These are phyloP conservation scores for Pseudomassariella vexata DNA, from an alignment of 2,329 filamentous ascomycete species.

Conservation along the genomic window DNA sequence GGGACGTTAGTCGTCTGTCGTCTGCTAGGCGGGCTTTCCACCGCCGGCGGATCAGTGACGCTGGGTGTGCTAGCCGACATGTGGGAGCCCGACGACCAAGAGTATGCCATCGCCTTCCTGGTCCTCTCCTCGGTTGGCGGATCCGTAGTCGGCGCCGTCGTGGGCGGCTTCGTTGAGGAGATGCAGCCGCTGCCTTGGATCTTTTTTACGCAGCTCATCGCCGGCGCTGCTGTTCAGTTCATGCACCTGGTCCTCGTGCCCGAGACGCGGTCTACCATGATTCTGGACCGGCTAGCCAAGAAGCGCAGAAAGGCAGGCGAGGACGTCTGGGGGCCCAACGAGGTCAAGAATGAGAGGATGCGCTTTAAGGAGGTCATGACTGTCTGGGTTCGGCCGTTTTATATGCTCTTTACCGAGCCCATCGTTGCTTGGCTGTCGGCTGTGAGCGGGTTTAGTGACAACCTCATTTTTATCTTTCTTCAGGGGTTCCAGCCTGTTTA, in stretches of 20 bases:
- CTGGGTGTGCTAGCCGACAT: conserved; percentile 68
- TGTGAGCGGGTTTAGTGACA: conserved; percentile 67
- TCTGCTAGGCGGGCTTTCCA: conserved; percentile 60
- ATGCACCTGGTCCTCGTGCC: conserved; percentile 63
- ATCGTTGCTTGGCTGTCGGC: conserved; percentile 50
- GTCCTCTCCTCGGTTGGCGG: conserved; percentile 76
- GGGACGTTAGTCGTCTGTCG: conserved; percentile 53
- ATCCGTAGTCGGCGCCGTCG: conserved; percentile 65
- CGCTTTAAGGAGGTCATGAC: not conserved
- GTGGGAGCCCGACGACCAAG: conserved; percentile 58
- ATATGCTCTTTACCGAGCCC: not conserved
- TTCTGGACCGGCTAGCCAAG: conserved; percentile 75
- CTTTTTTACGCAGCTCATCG: conserved; percentile 78
- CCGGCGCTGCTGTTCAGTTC: conserved; percentile 63
- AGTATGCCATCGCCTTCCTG: conserved; percentile 67
- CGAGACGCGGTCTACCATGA: conserved; percentile 67
- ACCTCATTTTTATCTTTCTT: conserved; percentile 73
- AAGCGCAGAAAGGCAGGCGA: conserved; percentile 52
- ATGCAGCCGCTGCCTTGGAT: conserved; percentile 66
- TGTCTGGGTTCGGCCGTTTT: conserved; percentile 13
- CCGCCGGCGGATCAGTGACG: conserved; percentile 65
- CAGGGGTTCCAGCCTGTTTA: conserved; percentile 67
- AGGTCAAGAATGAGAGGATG: conserved; percentile 36
- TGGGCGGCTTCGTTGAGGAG: conserved; percentile 67
- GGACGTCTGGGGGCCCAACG: conserved; percentile 65